These are phyloP conservation scores for Penicillium antarcticum DNA, from an alignment of 495 filamentous ascomycete genomes.

Conservation along the genomic window DNA sequence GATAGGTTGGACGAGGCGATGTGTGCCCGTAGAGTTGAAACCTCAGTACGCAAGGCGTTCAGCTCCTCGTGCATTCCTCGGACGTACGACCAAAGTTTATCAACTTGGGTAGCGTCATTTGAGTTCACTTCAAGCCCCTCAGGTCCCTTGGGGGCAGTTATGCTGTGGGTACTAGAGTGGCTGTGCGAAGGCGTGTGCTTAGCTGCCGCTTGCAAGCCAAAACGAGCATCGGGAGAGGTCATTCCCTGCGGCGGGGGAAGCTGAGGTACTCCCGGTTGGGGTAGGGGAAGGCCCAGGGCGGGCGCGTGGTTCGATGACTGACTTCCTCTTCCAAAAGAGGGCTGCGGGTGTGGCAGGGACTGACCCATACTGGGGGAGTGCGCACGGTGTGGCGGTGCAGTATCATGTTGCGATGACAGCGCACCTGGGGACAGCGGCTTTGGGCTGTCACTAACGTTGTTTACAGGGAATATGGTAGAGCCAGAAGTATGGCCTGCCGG, in stretches of 20 bases:
- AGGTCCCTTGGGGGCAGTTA: slow-evolving; percentile 22
- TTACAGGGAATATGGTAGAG: slow-evolving; percentile 64
- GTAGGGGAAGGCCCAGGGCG: slow-evolving; percentile 33
- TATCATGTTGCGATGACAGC: slow-evolving; percentile 55
- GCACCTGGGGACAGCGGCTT: slow-evolving; percentile 79
- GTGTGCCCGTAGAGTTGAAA: slow-evolving; percentile 38
- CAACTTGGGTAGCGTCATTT: slow-evolving; percentile 25
- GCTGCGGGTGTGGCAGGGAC: slow-evolving; percentile 58
- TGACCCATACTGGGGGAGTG: slow-evolving; percentile 69
- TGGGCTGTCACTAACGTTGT: slow-evolving; percentile 79
- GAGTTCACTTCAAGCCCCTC: slow-evolving; percentile 25
- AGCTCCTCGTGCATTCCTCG: slow-evolving; percentile 44
- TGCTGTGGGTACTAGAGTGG: slow-evolving; percentile 42
- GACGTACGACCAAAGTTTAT: slow-evolving; percentile 47
- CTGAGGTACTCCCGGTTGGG: slow-evolving; percentile 43
- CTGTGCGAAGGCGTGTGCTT: slow-evolving; percentile 36
- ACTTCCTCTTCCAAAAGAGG: slow-evolving; percentile 56
- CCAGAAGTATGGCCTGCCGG: slow-evolving; percentile 40
- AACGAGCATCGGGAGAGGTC: slow-evolving; percentile 45
- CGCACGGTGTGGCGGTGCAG: slow-evolving; percentile 50
- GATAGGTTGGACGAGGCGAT: slow-evolving; percentile 32
- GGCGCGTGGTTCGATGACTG: slow-evolving; percentile 26
- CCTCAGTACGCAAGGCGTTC: slow-evolving; percentile 34
- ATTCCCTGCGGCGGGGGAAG: slow-evolving; percentile 52
- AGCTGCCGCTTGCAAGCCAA: slow-evolving; percentile 31